phyloP scores from a whole-genome alignment of 768 basidiomycete species.

The Mycena sanguinolenta region DNA sequence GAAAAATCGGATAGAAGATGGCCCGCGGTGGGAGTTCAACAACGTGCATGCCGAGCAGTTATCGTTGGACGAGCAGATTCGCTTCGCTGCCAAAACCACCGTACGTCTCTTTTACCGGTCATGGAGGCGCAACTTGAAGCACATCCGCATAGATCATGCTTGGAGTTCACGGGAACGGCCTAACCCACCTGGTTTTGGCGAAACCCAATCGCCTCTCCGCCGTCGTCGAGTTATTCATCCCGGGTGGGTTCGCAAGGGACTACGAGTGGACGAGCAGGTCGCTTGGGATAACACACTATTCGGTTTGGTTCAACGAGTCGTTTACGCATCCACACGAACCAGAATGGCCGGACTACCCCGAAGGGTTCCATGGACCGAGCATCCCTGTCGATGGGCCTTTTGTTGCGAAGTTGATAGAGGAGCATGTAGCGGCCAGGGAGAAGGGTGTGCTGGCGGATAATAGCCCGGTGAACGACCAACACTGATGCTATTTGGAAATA shows the following conservation, averaged over 20 bases:
- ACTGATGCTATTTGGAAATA: not conserved
- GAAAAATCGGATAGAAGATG: conserved; percentile 46
- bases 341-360: conserved; percentile 59
- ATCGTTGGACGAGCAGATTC: conserved; percentile 69
- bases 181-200: conserved; percentile 73
- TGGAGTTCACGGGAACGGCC: conserved; percentile 70
- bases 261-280: conserved; percentile 73
- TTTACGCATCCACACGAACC: conserved; percentile 34
- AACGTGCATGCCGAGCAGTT: conserved; percentile 62
- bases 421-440: conserved; percentile 54
- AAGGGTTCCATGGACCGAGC: conserved; percentile 72
- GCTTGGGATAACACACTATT: conserved; percentile 68
- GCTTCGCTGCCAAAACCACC: conserved; percentile 64
- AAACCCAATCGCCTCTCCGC: conserved; percentile 66
- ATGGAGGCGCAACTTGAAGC: not conserved
- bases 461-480: conserved; percentile 26
- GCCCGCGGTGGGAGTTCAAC: conserved; percentile 60
- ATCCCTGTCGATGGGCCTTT: conserved; percentile 68
- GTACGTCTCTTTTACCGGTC: conserved; percentile 46
- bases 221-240: conserved; percentile 75
- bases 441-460: conserved; percentile 4
- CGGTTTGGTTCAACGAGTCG: conserved; percentile 68
- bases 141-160: conserved; percentile 55
- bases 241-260: conserved; percentile 71
- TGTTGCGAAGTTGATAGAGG: conserved; percentile 67